Evolutionary conservation across 2,329 filamentous ascomycete genomes (phyloP).

Genomic region (Keithomyces neogunnii): DNA sequence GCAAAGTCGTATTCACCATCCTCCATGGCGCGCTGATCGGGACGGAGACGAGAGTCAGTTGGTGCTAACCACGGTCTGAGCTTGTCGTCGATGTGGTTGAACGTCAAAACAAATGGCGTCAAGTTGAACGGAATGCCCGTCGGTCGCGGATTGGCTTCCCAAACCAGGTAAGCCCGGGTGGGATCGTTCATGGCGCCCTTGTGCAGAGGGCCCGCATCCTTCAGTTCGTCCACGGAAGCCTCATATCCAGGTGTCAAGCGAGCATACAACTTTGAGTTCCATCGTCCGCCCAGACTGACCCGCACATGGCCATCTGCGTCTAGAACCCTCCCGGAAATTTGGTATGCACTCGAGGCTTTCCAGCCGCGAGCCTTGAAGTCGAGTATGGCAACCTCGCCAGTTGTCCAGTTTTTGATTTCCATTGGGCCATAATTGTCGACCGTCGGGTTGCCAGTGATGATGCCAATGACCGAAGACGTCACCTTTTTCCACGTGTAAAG

Average conservation of each 20-base stretch:
- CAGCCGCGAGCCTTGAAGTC: constrained; percentile 95
- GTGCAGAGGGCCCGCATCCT: constrained; percentile 28
- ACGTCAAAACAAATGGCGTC: constrained; percentile 88
- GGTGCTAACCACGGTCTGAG: constrained; percentile 72
- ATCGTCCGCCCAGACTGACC: constrained; percentile 85
- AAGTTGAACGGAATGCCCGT: constrained; percentile 90
- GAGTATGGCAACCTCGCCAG: constrained; percentile 78
- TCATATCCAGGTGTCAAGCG: constrained; percentile 88
- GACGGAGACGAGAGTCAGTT: constrained; percentile 85
- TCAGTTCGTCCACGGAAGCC: constrained; percentile 55
- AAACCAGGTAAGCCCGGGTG: constrained; percentile 77
- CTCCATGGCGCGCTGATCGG: constrained; percentile 97
- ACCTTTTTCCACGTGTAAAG: constrained; percentile 99
- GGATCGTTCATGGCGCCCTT: constrained; percentile 52
- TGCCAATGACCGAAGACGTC: constrained; percentile 93
- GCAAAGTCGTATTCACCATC: constrained; percentile 95
- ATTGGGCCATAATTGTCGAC: constrained; percentile 98
- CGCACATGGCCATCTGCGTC: constrained; percentile 71
- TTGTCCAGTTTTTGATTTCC: constrained; percentile 97
- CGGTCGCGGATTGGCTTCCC: constrained; percentile 79
- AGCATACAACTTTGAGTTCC: constrained; percentile 97
- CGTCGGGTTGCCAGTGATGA: constrained; percentile 91
- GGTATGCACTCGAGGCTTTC: constrained; percentile 88
- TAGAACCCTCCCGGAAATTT: constrained; percentile 77
- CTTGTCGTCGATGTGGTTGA: constrained; percentile 87